Evolutionary conservation across 495 filamentous ascomycete genomes (phyloP), one percentile per base, ranked within the genome.

Genomic region (Aspergillus carlsbadensis): DNA sequence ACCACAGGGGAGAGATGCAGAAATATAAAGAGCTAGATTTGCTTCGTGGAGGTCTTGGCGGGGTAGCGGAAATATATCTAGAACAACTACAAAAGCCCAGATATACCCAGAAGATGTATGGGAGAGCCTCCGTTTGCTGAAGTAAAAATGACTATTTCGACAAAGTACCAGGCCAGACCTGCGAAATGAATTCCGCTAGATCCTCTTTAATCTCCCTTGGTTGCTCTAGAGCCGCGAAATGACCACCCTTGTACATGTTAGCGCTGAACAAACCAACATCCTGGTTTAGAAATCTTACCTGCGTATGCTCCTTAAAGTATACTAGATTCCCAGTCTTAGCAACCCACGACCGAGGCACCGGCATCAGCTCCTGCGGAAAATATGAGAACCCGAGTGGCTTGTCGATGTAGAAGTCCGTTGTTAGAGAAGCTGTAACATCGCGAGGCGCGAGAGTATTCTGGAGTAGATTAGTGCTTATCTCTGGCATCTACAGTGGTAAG

Each of bases 341-440:
- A 0, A 79, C 71, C 83, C 81, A 86, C 1, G 63, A 65, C 45
- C 68, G 67, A 3, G 86, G 81, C 2, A 75, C 46, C 0, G 78
- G 77, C 1, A 69, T 60, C 17, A 88, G 54, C 53, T 88, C 86
- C 15, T 64, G 67, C 0, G 78, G 80, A 62, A 85, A 88, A 15
- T 68, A 70, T 0, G 78, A 82, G 59, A 77, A 87, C 0, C 84
- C 86, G 29, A 85, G 63, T 0, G 83, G 83, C 63, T 87, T 87
- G 18, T 73, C 53, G 44, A 80, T 73, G 53, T 69, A 74, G 47
- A 65, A 69, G 14, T 75, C 57, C 13, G 68, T 58, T 29, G 70
- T 45, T 54, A 66, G 63, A 20, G 59, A 26, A 0, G 39, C 18
- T 17, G 57, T 58, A 14, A 64, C 42, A 2, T 63, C 45, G 6